A percentile compares a stretch with the other conserved stretches of the same genome.
Evolutionary conservation across 2,329 filamentous ascomycete species (phyloP).

Genomic region (Penicillium capsulatum): DNA sequence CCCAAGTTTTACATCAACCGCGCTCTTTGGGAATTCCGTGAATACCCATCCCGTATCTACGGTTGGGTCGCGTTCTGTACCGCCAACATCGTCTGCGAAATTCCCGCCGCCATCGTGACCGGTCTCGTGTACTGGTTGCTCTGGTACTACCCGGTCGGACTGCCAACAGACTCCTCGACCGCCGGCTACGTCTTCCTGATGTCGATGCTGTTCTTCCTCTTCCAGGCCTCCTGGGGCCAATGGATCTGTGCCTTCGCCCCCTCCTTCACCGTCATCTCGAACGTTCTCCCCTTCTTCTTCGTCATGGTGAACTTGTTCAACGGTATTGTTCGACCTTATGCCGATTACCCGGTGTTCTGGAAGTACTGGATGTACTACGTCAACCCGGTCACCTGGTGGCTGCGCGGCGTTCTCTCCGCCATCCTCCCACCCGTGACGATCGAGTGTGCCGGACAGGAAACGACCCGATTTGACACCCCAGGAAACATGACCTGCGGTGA

Average conservation of each 20-base stretch:
- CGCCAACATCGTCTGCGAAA: constrained; percentile 67
- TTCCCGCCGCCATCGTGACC: constrained; percentile 64
- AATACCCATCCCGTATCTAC: constrained; percentile 71
- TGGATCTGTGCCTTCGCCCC: constrained; percentile 82
- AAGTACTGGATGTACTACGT: constrained; percentile 66
- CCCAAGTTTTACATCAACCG: constrained; percentile 75
- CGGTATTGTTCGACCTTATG: constrained; percentile 68
- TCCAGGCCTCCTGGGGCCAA: constrained; percentile 71
- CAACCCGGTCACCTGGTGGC: constrained; percentile 68
- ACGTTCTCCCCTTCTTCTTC: constrained; percentile 75
- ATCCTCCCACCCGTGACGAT: constrained; percentile 54
- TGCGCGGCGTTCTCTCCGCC: constrained; percentile 64
- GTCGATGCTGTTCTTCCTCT: constrained; percentile 72
- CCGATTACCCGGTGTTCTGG: constrained; percentile 65
- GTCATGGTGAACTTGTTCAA: constrained; percentile 74
- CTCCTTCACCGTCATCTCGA: constrained; percentile 71
- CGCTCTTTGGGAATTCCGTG: constrained; percentile 67
- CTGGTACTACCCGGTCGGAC: constrained; percentile 73
- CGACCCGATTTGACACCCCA: constrained; percentile 63
- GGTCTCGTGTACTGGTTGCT: constrained; percentile 66
- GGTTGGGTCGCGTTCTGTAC: constrained; percentile 73
- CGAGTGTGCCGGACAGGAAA: constrained; percentile 53
- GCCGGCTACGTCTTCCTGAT: constrained; percentile 76
- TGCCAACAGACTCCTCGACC: constrained; percentile 60
- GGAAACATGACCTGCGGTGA: constrained; percentile 58